Conservation (phyloP, 805 yeast genomes). For the Saccharomycopsis fibuligera region DNA sequence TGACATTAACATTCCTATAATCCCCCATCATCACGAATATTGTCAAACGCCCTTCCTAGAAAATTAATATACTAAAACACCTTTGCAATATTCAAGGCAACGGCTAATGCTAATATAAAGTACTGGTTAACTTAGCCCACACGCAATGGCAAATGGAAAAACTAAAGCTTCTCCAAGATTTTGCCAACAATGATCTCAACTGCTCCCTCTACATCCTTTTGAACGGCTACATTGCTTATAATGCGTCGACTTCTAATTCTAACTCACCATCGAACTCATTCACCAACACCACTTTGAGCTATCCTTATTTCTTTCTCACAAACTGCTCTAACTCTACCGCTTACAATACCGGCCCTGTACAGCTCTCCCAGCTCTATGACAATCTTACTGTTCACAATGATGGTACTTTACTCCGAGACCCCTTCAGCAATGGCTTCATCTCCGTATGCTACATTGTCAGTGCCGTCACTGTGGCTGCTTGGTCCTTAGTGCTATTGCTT, state of each 20-base stretch:
- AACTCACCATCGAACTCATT: neutral
- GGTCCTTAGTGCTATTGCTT: slow-evolving; percentile 18
- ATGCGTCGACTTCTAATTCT: too few species aligned
- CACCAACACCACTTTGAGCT: neutral
- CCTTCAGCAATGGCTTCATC: slow-evolving; percentile 26
- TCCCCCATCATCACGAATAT: too few species aligned
- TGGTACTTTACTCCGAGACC: slow-evolving; percentile 3
- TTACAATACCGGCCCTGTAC: neutral
- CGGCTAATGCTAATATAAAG: too few species aligned
- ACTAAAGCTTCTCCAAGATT: too few species aligned
- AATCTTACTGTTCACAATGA: neutral
- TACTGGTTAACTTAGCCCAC: too few species aligned
- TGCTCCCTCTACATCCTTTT: slow-evolving; percentile 8
- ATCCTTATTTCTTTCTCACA: slow-evolving; percentile 9
- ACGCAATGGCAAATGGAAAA: too few species aligned
- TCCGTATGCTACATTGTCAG: slow-evolving; percentile 16
- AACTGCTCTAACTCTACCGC: slow-evolving; percentile 5
- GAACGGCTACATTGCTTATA: slow-evolving; percentile 7
- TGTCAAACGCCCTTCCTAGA: too few species aligned
- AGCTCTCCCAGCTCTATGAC: too few species aligned
- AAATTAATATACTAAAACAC: too few species aligned
- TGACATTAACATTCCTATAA: too few species aligned
- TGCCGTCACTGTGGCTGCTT: slow-evolving; percentile 18
- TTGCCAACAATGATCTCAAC: too few species aligned
- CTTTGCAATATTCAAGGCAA: too few species aligned